Conservation (phyloP, 345 rosid species). For the Hevea brasiliensis region DNA sequence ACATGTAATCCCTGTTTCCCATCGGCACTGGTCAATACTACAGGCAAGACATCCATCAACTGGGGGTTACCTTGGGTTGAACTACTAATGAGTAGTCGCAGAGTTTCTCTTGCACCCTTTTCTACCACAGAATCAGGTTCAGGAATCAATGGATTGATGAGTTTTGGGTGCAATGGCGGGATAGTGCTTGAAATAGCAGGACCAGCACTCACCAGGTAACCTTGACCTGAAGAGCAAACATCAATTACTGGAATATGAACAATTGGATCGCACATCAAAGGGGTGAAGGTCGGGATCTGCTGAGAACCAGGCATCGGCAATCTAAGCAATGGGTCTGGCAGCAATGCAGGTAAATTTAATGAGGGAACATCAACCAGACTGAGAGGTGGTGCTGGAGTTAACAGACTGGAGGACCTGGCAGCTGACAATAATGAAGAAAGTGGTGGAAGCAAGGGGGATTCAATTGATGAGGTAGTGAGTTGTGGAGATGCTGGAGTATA, state of each 20-base stretch:
- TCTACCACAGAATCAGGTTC: conserved; percentile 65
- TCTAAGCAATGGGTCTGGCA: conserved; percentile 61
- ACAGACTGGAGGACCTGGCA: conserved; percentile 45
- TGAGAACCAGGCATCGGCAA: conserved; percentile 57
- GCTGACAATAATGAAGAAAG: conserved; percentile 61
- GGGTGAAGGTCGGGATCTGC: conserved; percentile 73
- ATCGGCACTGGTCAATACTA: conserved; percentile 33
- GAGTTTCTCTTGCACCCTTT: conserved; percentile 92
- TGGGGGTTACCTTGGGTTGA: conserved; percentile 53
- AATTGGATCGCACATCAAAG: conserved; percentile 88
- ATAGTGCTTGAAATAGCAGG: conserved; percentile 60
- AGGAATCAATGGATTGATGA: conserved; percentile 56
- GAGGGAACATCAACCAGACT: conserved; percentile 43
- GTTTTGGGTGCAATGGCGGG: conserved; percentile 54
- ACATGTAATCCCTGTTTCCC: conserved; percentile 42
- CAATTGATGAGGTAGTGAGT: conserved; percentile 41
- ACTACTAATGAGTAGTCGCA: conserved; percentile 71
- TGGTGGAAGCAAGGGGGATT: conserved; percentile 61
- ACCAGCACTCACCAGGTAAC: conserved; percentile 87
- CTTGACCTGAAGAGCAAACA: conserved; percentile 93
- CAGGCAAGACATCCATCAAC: conserved; percentile 49
- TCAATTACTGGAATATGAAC: conserved; percentile 89
- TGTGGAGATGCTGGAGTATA: conserved; percentile 37
- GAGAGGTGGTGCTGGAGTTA: conserved; percentile 50
- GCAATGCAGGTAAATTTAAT: conserved; percentile 31